phyloP scores from a whole-genome alignment of 345 rosid species.

The Turritis glabra region DNA sequence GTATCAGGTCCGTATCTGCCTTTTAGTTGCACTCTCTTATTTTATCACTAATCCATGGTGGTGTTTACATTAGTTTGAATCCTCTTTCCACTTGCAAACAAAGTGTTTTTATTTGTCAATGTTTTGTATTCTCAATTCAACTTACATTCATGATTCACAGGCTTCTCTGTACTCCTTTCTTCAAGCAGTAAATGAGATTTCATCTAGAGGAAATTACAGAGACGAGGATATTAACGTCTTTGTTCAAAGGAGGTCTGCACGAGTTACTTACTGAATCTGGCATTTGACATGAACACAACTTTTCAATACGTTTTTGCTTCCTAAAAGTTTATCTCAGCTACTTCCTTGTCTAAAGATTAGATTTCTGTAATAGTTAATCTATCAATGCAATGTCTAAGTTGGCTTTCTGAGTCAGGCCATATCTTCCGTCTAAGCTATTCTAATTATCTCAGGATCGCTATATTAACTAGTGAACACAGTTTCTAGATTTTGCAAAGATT shows the following conservation, averaged over 20 bases:
- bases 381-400: not conserved
- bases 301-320: constrained; percentile 2
- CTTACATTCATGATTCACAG: constrained; percentile 51
- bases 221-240: constrained; percentile 76
- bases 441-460: constrained; percentile 6
- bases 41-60: not conserved
- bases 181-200: constrained; percentile 88
- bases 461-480: constrained; percentile 9
- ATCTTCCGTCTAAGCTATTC: not conserved
- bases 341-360: not conserved
- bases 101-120: constrained; percentile 2
- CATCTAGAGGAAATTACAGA: constrained; percentile 73
- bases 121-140: constrained; percentile 21
- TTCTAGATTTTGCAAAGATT: constrained; percentile 10
- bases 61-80: not conserved
- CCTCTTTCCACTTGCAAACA: not conserved
- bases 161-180: constrained; percentile 78
- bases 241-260: constrained; percentile 72
- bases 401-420: constrained; percentile 9
- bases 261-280: constrained; percentile 15
- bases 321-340: not conserved
- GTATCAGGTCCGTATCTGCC: constrained; percentile 64
- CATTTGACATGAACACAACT: constrained; percentile 22
- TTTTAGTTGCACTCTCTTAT: not conserved
- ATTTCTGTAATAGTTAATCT: constrained; percentile 16